Evolutionary conservation across 208 protist genomes (phyloP).

Genomic region (Leishmania major): DNA sequence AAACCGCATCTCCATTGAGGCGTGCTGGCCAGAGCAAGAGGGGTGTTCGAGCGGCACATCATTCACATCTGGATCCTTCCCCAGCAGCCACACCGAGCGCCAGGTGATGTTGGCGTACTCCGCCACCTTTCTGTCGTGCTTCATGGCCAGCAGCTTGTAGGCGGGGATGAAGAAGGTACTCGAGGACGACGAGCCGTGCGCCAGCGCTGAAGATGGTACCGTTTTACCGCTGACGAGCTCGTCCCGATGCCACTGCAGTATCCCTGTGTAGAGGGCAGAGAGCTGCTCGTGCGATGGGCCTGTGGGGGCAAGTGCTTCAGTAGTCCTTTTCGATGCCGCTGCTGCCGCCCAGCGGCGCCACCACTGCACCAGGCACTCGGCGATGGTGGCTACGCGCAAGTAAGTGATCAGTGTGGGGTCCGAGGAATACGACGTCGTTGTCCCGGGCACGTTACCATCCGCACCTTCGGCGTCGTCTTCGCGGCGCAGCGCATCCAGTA

Average conservation of each 20-base stretch:
- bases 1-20: conserved; percentile 71
- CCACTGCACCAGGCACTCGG: conserved; percentile 27
- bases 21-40: conserved; percentile 86
- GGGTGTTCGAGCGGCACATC: conserved; percentile 75
- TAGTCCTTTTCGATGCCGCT: background rate
- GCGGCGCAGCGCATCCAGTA: conserved; percentile 54
- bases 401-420: conserved; percentile 47
- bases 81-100: conserved; percentile 66
- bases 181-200: background rate
- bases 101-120: conserved; percentile 37
- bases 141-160: conserved; percentile 59
- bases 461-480: conserved; percentile 24
- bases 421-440: conserved; percentile 15
- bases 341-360: conserved; percentile 7
- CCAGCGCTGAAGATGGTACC: background rate
- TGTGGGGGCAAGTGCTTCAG: background rate
- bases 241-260: conserved; percentile 41
- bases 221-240: background rate
- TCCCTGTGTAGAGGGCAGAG: conserved; percentile 22
- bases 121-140: conserved; percentile 47
- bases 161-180: conserved; percentile 51
- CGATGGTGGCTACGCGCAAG: conserved; percentile 49
- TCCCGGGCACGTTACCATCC: background rate
- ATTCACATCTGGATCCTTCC: conserved; percentile 60
- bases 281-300: conserved; percentile 12